phyloP scores from a whole-genome alignment of 2,329 filamentous ascomycete species.

The Cadophora sp. region DNA sequence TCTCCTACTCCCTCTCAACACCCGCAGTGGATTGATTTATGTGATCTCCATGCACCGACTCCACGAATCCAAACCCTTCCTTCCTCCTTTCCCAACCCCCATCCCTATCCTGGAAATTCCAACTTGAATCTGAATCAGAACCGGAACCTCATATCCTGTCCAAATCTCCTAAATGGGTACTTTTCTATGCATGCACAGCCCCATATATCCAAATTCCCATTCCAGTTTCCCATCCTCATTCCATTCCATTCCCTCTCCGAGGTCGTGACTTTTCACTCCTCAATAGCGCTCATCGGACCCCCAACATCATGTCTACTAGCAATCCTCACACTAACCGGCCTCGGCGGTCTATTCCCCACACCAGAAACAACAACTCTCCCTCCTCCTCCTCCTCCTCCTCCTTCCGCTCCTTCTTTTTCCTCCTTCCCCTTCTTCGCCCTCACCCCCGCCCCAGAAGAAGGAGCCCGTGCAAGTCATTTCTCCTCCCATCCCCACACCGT shows the following conservation, averaged over 20 bases:
- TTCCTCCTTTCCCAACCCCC: no score
- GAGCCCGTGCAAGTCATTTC: slow-evolving; percentile 21
- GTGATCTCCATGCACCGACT: no score
- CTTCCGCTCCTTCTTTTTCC: not conserved
- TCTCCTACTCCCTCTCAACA: no score
- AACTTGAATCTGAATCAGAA: no score
- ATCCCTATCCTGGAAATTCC: no score
- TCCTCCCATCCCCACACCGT: slow-evolving; percentile 96
- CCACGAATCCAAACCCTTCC: no score
- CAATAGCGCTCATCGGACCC: slow-evolving; percentile 7
- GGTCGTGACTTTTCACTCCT: not conserved
- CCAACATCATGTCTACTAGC: slow-evolving; percentile 1
- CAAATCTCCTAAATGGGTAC: no score
- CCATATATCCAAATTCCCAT: no score
- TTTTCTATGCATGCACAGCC: no score
- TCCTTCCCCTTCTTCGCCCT: not conserved
- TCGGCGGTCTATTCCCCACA: not conserved
- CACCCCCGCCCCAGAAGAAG: not conserved
- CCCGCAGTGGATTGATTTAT: no score
- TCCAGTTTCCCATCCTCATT: no score
- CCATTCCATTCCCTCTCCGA: not conserved
- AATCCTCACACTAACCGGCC: not conserved
- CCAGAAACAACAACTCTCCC: not conserved
- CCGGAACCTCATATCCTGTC: no score
- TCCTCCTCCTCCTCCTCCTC: not conserved